These are phyloP conservation scores for Triadica sebifera DNA, from an alignment of 345 rosid species.

Conservation along the genomic window DNA sequence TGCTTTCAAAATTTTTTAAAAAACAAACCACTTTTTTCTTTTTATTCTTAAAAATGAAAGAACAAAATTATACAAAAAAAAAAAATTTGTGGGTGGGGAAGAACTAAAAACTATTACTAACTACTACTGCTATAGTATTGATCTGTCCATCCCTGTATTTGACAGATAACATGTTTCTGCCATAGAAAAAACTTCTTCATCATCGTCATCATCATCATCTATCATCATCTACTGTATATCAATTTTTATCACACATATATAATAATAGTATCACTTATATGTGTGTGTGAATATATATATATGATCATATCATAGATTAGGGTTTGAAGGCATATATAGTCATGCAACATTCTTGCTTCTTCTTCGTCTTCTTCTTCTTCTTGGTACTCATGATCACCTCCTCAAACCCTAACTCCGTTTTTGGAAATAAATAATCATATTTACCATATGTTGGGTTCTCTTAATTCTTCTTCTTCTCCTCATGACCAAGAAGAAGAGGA, in stretches of 20 bases:
- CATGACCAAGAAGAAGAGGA: constrained; percentile 39
- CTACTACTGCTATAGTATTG: constrained; percentile 16
- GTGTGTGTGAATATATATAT: not conserved
- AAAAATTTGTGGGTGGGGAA: not conserved
- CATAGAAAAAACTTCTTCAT: constrained; percentile 13
- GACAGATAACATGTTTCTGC: constrained; percentile 22
- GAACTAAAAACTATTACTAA: constrained; percentile 17
- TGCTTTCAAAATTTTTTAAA: too few relatives aligned
- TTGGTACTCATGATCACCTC: not conserved
- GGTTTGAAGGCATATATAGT: not conserved
- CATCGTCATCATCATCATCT: constrained; percentile 11
- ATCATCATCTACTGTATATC: constrained; percentile 10
- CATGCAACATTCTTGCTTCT: not conserved
- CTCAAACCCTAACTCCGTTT: not conserved
- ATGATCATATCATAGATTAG: not conserved
- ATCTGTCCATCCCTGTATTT: constrained; percentile 18
- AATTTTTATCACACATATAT: constrained; percentile 1
- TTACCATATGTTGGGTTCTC: constrained; percentile 11
- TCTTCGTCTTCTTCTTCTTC: not conserved
- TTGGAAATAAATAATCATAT: not conserved
- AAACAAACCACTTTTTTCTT: too few relatives aligned
- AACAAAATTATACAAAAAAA: not conserved
- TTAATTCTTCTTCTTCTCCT: constrained; percentile 32
- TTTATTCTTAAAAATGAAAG: not conserved
- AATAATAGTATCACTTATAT: not conserved